Conservation (phyloP, 768 basidiomycete species). For the Fomitopsis pulvina region DNA sequence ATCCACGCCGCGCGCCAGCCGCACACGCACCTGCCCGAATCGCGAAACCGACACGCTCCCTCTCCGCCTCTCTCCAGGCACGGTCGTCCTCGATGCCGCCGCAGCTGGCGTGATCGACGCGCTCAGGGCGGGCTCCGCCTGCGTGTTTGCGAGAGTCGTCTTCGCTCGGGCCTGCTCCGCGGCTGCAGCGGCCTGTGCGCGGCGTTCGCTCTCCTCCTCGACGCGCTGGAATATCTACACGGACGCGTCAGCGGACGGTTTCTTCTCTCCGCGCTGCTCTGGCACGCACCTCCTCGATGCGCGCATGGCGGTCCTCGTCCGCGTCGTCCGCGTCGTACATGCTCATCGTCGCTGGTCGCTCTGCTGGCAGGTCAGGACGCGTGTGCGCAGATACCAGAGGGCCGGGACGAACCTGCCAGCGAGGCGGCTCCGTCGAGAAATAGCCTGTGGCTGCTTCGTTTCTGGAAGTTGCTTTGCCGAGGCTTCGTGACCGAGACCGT, state of each 20-base stretch:
- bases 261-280: background rate
- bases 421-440: too few relatives aligned
- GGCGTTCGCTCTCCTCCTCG: slow-evolving; percentile 49
- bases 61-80: slow-evolving; percentile 25
- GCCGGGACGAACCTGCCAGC: too few relatives aligned
- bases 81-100: background rate
- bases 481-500: too few relatives aligned
- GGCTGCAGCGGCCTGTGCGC: slow-evolving; percentile 26
- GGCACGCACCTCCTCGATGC: slow-evolving; percentile 16
- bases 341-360: too few relatives aligned
- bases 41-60: slow-evolving; percentile 54
- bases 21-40: slow-evolving; percentile 47
- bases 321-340: background rate
- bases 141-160: slow-evolving; percentile 12
- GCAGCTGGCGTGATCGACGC: background rate
- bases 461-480: too few relatives aligned
- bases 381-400: too few relatives aligned
- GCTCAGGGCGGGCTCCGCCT: background rate
- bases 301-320: slow-evolving; percentile 6
- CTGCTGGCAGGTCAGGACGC: too few relatives aligned
- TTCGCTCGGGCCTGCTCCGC: slow-evolving; percentile 5
- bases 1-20: background rate
- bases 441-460: too few relatives aligned
- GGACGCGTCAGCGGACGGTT: background rate
- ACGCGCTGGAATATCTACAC: slow-evolving; percentile 50